phyloP scores from a whole-genome alignment of 805 yeast genomes.

The Candida hungchunana region DNA sequence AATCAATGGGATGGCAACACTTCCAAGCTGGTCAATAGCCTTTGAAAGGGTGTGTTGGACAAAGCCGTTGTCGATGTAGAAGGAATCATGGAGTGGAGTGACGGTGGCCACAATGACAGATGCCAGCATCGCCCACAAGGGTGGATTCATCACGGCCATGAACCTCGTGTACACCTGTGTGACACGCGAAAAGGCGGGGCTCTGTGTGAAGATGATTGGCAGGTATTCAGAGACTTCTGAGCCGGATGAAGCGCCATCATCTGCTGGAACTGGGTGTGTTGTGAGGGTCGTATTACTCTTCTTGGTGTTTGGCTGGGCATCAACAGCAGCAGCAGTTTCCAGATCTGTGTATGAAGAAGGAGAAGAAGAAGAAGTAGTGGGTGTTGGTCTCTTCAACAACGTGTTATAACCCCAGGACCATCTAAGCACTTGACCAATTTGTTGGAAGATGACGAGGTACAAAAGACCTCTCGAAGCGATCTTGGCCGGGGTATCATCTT shows the following conservation, averaged over 20 bases:
- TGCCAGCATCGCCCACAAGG: slow-evolving; percentile 69
- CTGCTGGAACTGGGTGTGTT: slow-evolving; percentile 38
- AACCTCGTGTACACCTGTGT: slow-evolving; percentile 20
- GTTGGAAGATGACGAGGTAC: slow-evolving; percentile 72
- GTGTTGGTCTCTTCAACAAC: slow-evolving; percentile 45
- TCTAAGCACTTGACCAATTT: slow-evolving; percentile 74
- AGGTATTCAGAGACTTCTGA: slow-evolving; percentile 44
- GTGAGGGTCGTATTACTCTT: slow-evolving; percentile 2
- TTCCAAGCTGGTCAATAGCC: slow-evolving; percentile 62
- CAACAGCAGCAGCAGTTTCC: slow-evolving; percentile 1
- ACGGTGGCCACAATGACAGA: slow-evolving; percentile 68
- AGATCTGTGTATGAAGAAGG: slow-evolving; percentile 5
- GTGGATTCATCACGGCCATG: slow-evolving; percentile 67
- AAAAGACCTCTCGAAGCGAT: slow-evolving; percentile 76
- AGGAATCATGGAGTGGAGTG: slow-evolving; percentile 49
- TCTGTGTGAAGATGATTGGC: neutral
- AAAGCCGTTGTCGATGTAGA: slow-evolving; percentile 58
- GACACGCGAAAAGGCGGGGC: neutral
- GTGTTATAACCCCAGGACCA: slow-evolving; percentile 89
- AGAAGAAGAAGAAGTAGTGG: no score
- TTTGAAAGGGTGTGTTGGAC: slow-evolving; percentile 60
- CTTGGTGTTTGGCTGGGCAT: neutral
- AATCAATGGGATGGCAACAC: slow-evolving; percentile 74
- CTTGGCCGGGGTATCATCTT: slow-evolving; percentile 60
- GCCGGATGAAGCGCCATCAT: slow-evolving; percentile 74